These are phyloP conservation scores for Flaveria linearis DNA, from an alignment of 129 eudicot genomes.

Conservation along the genomic window DNA sequence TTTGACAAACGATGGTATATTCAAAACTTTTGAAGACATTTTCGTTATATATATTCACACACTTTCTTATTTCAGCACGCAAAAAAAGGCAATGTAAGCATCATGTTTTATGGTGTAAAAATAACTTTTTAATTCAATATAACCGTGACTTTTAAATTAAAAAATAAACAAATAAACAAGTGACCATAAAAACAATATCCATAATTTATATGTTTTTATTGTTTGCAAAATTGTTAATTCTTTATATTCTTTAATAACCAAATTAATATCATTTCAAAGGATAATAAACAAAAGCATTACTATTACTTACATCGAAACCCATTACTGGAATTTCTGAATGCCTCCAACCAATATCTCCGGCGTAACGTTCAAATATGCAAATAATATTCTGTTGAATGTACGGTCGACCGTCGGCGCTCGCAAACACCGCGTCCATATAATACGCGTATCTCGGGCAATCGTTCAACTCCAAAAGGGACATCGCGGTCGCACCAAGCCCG, in stretches of 20 bases:
- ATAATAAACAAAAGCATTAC: neutral
- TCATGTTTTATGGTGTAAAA: too few relatives aligned
- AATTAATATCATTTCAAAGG: too few relatives aligned
- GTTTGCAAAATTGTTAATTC: too few relatives aligned
- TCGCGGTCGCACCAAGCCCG: slow-evolving; percentile 55
- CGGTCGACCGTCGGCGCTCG: slow-evolving; percentile 46
- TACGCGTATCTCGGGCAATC: slow-evolving; percentile 50
- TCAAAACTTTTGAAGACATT: too few relatives aligned
- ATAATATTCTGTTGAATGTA: slow-evolving; percentile 41
- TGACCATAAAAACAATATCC: too few relatives aligned
- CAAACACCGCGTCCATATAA: slow-evolving; percentile 59
- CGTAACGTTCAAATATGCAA: slow-evolving; percentile 55
- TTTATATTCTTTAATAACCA: too few relatives aligned
- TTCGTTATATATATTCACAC: too few relatives aligned
- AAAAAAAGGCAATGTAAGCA: neutral
- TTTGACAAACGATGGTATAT: too few relatives aligned
- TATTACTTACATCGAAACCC: slow-evolving; percentile 43
- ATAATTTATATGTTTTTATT: too few relatives aligned
- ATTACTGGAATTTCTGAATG: slow-evolving; percentile 44
- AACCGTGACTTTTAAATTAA: too few relatives aligned
- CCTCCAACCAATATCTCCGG: slow-evolving; percentile 61
- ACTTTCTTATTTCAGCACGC: neutral
- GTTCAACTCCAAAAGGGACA: slow-evolving; percentile 50
- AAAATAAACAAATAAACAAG: too few relatives aligned
- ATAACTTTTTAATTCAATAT: too few relatives aligned